Evolutionary conservation across 768 basidiomycete species (phyloP), one percentile per base, ranked within the genome.

Genomic region (Agrocybe praecox): DNA sequence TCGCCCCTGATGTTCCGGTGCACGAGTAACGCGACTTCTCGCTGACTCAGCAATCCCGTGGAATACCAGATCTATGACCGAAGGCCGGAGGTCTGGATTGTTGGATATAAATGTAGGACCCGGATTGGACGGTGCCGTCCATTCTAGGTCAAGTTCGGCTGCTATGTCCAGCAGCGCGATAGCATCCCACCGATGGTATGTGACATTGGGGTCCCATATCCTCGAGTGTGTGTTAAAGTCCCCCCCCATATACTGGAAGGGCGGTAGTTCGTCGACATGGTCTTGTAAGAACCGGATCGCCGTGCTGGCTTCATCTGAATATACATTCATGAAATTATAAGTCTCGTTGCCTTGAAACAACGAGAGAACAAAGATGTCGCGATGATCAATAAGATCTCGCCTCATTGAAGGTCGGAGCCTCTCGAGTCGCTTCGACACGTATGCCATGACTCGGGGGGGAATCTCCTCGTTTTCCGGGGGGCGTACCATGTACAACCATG

Each of bases 331-430:
- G 15, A 53, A 18, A n/a, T 22, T 46, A 21, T 19, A 53, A 9
- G 14, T 32, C 17, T 53, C 10, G 7, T 29, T 32, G 1, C 46
- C 26, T 17, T 15, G n/a, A 18, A 53, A 53, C 22, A 53, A 43
- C 10, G 23, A 24, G 9, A 53, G n/a, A 21, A 46, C 22, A 19
- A 56, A 15, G 4, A 56, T 24, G 33, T 56, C 49, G n/a, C 48
- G 23, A 45, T 56, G 48, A 32, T 50, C 40, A 32, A 50, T 56
- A 45, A 56, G 32, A 45, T 56, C 34, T 6, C 33, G 19, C 18
- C 48, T 7, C 26, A 56, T 49, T 6, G 46, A 55, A 15, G 24
- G 55, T 9, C 49, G 12, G 26, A 29, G 45, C 40, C 21, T 49
- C 11, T n/a, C 19, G 5, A 56, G 36, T 17, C 48, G 21, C 18